A percentile compares a stretch with the other conserved stretches of the same genome.
Conservation (phyloP, 257 asterid species). For the Paraleonurus japonicus region DNA sequence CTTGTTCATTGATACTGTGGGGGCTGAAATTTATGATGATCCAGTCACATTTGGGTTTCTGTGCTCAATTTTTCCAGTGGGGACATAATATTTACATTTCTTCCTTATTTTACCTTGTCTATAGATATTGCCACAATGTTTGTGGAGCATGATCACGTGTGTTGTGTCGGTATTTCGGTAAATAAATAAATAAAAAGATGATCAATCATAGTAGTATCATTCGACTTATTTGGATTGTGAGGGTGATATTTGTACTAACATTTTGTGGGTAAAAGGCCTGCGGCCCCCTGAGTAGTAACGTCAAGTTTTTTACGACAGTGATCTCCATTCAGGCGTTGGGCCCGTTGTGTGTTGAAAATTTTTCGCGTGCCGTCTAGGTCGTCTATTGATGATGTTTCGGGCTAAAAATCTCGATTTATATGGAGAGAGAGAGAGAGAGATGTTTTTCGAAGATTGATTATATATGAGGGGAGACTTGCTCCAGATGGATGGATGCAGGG, state of each 20-base stretch:
- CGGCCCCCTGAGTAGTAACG: conserved; percentile 23
- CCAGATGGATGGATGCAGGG: neutral
- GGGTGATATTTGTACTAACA: neutral
- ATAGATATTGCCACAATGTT: conserved; percentile 18
- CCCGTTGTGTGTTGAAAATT: conserved; percentile 1
- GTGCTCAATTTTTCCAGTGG: neutral
- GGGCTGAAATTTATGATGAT: neutral
- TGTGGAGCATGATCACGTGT: conserved; percentile 32
- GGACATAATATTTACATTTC: neutral
- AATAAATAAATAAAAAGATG: neutral
- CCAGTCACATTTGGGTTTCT: neutral
- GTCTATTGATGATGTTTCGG: neutral
- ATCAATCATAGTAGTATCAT: conserved; percentile 4
- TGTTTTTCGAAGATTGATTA: neutral
- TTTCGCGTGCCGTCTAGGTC: neutral
- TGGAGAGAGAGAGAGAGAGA: neutral
- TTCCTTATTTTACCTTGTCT: conserved; percentile 18
- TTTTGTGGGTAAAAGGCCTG: conserved; percentile 17
- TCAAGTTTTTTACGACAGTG: conserved; percentile 28
- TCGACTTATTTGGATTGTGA: neutral
- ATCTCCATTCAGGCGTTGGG: conserved; percentile 19
- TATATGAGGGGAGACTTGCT: neutral
- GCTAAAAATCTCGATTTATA: neutral
- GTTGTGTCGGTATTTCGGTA: conserved; percentile 26
- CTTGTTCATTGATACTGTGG: neutral